A percentile compares a stretch with the other conserved stretches of the same genome.
Conservation (phyloP, 768 basidiomycete species). For the Mycena crocata region DNA sequence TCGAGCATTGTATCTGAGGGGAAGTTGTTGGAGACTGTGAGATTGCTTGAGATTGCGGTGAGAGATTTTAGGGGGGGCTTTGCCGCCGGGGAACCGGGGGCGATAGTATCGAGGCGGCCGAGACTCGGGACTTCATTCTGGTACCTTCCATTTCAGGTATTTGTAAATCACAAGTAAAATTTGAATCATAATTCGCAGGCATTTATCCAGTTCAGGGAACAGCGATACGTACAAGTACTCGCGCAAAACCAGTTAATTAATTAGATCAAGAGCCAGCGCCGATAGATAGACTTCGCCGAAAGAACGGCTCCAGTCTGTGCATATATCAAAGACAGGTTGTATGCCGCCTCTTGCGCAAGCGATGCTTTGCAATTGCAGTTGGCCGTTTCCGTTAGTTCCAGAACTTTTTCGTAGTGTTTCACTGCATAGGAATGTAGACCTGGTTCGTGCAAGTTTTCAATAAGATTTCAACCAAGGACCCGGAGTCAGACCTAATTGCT, state of each 20-base stretch:
- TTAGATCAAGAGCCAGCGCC: slow-evolving; percentile 70
- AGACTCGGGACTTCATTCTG: not conserved
- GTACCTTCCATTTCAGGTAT: not conserved
- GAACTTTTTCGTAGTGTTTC: slow-evolving; percentile 69
- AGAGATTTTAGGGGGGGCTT: slow-evolving; percentile 6
- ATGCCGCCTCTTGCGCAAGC: slow-evolving; percentile 69
- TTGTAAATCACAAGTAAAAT: not conserved
- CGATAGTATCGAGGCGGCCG: not conserved
- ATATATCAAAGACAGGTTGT: slow-evolving; percentile 75
- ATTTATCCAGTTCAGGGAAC: too few relatives aligned
- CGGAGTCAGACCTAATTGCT: not conserved
- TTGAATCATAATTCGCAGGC: too few relatives aligned
- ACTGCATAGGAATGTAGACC: slow-evolving; percentile 72
- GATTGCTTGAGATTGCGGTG: slow-evolving; percentile 18
- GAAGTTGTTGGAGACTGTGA: slow-evolving; percentile 2
- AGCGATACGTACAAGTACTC: too few relatives aligned
- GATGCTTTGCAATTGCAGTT: slow-evolving; percentile 43
- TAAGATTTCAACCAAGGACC: slow-evolving; percentile 25
- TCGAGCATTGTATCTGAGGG: slow-evolving; percentile 18
- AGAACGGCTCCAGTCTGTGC: slow-evolving; percentile 65
- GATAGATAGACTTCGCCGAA: slow-evolving; percentile 64
- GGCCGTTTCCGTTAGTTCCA: slow-evolving; percentile 55
- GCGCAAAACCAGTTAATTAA: too few relatives aligned
- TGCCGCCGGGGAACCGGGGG: slow-evolving; percentile 23
- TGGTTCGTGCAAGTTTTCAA: slow-evolving; percentile 39